These are phyloP conservation scores for Keqinozyma sinolaborantium DNA, from an alignment of 1,139 yeast genomes.

Conservation along the genomic window DNA sequence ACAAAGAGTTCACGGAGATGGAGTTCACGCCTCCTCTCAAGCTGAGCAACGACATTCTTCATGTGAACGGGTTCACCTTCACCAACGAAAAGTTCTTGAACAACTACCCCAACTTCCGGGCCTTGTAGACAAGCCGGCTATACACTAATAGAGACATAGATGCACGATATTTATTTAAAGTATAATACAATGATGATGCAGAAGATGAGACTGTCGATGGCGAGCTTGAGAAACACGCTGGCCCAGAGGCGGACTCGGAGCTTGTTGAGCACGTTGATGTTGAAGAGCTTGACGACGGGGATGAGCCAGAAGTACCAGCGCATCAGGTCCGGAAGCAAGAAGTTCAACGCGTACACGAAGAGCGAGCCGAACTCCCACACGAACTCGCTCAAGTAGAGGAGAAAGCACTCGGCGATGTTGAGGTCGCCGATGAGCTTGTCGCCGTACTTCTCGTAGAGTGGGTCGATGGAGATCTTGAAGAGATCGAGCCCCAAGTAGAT, in stretches of 20 bases:
- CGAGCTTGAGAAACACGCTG: slow-evolving; percentile 6
- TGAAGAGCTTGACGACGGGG: slow-evolving; percentile 11
- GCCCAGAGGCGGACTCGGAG: slow-evolving; percentile 3
- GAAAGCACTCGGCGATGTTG: slow-evolving; percentile 4
- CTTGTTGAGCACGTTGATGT: slow-evolving; percentile 11
- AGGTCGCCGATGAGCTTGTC: slow-evolving; percentile 7
- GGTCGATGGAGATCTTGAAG: slow-evolving; percentile 12
- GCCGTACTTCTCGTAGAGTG: slow-evolving; percentile 13
- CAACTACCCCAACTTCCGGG: slow-evolving; percentile 7
- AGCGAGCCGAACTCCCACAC: slow-evolving; percentile 10
- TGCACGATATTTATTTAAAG: too few relatives aligned
- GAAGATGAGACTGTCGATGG: slow-evolving; percentile 7
- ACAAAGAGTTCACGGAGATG: slow-evolving; percentile 84
- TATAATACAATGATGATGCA: slow-evolving; percentile 8
- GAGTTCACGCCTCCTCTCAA: slow-evolving; percentile 37
- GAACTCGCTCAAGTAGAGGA: slow-evolving; percentile 7
- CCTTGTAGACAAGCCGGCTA: too few relatives aligned
- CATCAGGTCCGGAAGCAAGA: slow-evolving; percentile 3
- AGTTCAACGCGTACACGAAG: slow-evolving; percentile 7
- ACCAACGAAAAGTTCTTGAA: slow-evolving; percentile 38
- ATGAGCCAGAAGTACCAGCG: slow-evolving; percentile 4
- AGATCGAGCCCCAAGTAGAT: slow-evolving; percentile 10
- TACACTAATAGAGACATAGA: too few relatives aligned
- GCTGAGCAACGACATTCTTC: slow-evolving; percentile 27
- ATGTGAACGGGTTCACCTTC: slow-evolving; percentile 42